Percentiles rank a stretch among this genome's conserved stretches.
phyloP scores from a whole-genome alignment of 331 rosid species.

The Dryas integrifolia region DNA sequence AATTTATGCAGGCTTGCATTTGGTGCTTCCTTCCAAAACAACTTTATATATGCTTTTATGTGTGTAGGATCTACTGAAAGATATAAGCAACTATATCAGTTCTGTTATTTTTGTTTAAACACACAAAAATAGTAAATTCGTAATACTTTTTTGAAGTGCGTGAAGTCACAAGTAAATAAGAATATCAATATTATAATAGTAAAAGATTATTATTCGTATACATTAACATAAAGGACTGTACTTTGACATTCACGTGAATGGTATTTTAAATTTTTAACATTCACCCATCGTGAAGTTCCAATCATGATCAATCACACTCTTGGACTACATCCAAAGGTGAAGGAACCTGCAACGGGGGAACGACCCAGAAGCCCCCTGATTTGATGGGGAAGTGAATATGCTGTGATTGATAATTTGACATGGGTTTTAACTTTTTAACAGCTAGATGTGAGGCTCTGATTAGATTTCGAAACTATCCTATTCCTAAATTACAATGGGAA shows the following conservation, averaged over 20 bases:
- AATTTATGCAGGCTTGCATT: neutral
- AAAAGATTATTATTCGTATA: no score
- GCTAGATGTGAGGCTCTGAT: neutral
- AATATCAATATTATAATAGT: no score
- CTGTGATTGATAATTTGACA: conserved; percentile 20
- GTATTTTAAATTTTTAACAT: neutral
- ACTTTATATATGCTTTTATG: no score
- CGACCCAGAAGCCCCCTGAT: neutral
- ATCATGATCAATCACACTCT: conserved; percentile 24
- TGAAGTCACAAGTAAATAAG: no score
- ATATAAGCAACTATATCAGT: no score
- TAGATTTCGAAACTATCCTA: neutral
- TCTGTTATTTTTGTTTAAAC: no score
- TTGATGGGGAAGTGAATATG: conserved; percentile 35
- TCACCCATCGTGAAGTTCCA: neutral
- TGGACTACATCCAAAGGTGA: conserved; percentile 19
- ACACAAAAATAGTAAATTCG: no score
- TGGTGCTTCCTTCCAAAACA: no score
- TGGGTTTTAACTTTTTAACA: neutral
- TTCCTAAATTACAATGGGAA: conserved; percentile 40
- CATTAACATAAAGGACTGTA: no score
- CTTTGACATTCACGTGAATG: neutral
- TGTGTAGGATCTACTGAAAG: no score
- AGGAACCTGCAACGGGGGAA: conserved; percentile 17
- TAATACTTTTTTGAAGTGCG: no score